Conservation (phyloP, 148 eudicot genomes). For the Cornus kousa region DNA sequence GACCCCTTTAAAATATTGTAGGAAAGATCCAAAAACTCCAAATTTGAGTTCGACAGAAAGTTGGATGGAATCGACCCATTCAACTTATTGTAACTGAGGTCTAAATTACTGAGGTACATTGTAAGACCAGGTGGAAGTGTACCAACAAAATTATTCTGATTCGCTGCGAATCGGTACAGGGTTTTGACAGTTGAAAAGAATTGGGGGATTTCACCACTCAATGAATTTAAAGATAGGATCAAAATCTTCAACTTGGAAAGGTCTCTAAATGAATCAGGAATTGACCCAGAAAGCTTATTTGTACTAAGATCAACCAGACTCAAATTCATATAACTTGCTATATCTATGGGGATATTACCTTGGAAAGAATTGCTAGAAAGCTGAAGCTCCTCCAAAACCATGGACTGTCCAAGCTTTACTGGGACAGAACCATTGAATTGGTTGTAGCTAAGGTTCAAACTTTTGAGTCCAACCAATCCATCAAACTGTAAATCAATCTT, state of each 20-base stretch:
- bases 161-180: slow-evolving; percentile 66
- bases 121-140: slow-evolving; percentile 59
- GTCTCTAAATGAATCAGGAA: slow-evolving; percentile 40
- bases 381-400: slow-evolving; percentile 49
- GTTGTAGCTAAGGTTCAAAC: slow-evolving; percentile 57
- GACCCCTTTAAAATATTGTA: slow-evolving; percentile 47
- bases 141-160: slow-evolving; percentile 56
- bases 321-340: slow-evolving; percentile 46
- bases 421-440: slow-evolving; percentile 53
- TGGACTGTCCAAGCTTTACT: slow-evolving; percentile 34
- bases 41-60: slow-evolving; percentile 45
- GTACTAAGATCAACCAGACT: slow-evolving; percentile 53
- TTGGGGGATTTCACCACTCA: slow-evolving; percentile 56
- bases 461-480: slow-evolving; percentile 42
- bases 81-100: slow-evolving; percentile 66
- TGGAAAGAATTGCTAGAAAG: slow-evolving; percentile 39
- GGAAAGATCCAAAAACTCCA: slow-evolving; percentile 63
- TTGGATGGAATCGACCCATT: slow-evolving; percentile 51
- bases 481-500: slow-evolving; percentile 34
- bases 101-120: slow-evolving; percentile 36
- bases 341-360: slow-evolving; percentile 41
- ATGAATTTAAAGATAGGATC: slow-evolving; percentile 50
- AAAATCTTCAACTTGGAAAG: slow-evolving; percentile 45
- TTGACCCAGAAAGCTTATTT: slow-evolving; percentile 42
- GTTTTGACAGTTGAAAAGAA: slow-evolving; percentile 30